Percentiles rank a stretch among this genome's conserved stretches.
Evolutionary conservation across 768 basidiomycete species (phyloP).

Genomic region (Lyophyllum atratum): DNA sequence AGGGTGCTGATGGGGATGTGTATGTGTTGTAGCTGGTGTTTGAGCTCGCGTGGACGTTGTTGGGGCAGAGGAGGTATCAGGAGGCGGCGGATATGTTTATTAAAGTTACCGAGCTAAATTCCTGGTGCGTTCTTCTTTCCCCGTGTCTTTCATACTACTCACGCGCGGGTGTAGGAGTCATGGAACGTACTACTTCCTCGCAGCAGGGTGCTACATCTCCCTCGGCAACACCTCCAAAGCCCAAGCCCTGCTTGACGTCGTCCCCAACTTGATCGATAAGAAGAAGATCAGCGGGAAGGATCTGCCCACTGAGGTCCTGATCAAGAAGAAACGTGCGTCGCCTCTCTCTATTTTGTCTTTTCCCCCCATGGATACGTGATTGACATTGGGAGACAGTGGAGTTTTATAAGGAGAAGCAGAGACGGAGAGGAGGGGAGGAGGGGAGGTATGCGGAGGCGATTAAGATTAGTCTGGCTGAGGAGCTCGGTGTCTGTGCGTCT

Average conservation of each 20-base stretch:
- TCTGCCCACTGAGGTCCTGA: slow-evolving; percentile 74
- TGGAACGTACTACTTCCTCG: slow-evolving; percentile 76
- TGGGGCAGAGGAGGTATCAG: slow-evolving; percentile 62
- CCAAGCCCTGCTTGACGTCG: slow-evolving; percentile 58
- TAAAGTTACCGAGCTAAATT: slow-evolving; percentile 64
- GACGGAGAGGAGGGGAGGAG: slow-evolving; percentile 52
- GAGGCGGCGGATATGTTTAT: slow-evolving; percentile 72
- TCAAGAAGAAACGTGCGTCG: slow-evolving; percentile 70
- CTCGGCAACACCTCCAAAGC: slow-evolving; percentile 57
- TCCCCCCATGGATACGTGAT: too few relatives aligned
- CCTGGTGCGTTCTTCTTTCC: slow-evolving; percentile 46
- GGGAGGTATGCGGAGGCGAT: slow-evolving; percentile 53
- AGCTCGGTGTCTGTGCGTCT: slow-evolving; percentile 73
- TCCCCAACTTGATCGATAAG: slow-evolving; percentile 62
- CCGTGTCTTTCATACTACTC: neutral
- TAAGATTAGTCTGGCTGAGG: slow-evolving; percentile 72
- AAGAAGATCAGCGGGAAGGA: slow-evolving; percentile 67
- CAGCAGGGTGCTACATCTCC: slow-evolving; percentile 72
- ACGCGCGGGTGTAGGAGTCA: slow-evolving; percentile 56
- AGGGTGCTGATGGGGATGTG: neutral
- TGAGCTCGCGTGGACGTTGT: slow-evolving; percentile 77
- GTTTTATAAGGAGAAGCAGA: slow-evolving; percentile 74
- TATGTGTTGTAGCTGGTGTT: slow-evolving; percentile 56
- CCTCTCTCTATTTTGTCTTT: neutral
- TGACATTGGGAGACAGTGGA: slow-evolving; percentile 52